Base-by-base conservation (phyloP, 2,329 filamentous ascomycete genomes). In the Escovopsis sp. region DNA sequence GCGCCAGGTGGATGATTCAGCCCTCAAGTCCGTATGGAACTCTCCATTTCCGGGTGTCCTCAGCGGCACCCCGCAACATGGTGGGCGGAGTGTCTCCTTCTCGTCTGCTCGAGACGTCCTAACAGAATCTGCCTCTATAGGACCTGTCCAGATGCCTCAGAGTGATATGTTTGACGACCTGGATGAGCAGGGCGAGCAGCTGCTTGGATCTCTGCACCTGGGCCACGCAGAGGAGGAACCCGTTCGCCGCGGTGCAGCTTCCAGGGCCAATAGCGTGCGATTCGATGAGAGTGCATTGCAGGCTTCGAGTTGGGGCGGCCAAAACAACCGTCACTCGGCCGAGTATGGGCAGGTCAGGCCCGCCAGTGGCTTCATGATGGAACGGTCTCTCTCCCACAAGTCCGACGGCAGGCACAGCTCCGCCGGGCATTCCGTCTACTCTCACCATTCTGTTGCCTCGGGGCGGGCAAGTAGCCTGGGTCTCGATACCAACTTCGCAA, bases 251-350 rank as follows among this genome's bases (percentile, higher is more conserved):
- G 85, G 91, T 42, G 85, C 85, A 18, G 82, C 86, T 15, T 98
- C 91, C 15, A 76, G 91, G 52, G 89, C 91, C 39, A 96, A 96
- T 59, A 96, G 91, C 57, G 91, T 98, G 51, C 84, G 91, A 33
- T 98, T 98, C 55, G 91, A 96, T 57, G 89, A 96, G 59, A 94
- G 86, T 56, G 88, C 89, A 12, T 78, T 94, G 52, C 87, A 94
- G 53, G 83, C 85, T 39, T 87, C 76, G 8, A 75, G 87, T 59
- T 93, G 91, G 76, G 81, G 80, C 34, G 65, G 66, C 8, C 85
- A 94, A 55, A 78, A 77, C 49, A 84, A 82, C 45, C 78, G 89
- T 37, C 82, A 87, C 43, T 89, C 85, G 11, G 91, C 96, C 43
- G 82, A 94, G 51, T 32, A 32, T 11, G 28, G 79, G 35, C 82